Percentiles rank a stretch among this genome's conserved stretches.
Conservation (phyloP, 129 eudicot species). For the Erigeron canadensis region DNA sequence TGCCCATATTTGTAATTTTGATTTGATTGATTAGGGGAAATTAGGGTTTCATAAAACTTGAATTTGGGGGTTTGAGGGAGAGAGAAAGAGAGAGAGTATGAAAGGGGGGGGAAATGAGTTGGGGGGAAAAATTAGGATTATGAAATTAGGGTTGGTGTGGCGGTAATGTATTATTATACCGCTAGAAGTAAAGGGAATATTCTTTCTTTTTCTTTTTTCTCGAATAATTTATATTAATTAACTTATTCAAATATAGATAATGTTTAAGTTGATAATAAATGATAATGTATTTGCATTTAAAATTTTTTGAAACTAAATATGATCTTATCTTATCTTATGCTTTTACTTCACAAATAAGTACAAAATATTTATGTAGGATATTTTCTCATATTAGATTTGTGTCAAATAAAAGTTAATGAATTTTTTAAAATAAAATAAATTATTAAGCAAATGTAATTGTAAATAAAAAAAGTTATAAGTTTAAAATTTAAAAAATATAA, state of each 20-base stretch:
- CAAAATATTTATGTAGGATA: too few species aligned
- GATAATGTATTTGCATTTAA: too few species aligned
- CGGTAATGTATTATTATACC: constrained; percentile 29
- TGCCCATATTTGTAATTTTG: constrained; percentile 48
- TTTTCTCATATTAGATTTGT: too few species aligned
- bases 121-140: constrained; percentile 3
- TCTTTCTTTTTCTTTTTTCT: not conserved
- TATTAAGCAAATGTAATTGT: too few species aligned
- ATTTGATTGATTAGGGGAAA: not conserved
- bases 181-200: not conserved
- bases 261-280: too few species aligned
- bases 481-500: too few species aligned
- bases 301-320: too few species aligned
- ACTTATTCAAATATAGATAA: not conserved
- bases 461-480: too few species aligned
- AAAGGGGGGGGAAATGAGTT: constrained; percentile 17
- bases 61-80: constrained; percentile 22
- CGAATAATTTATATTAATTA: constrained; percentile 8
- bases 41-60: constrained; percentile 27
- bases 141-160: constrained; percentile 33
- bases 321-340: too few species aligned
- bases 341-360: too few species aligned
- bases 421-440: too few species aligned
- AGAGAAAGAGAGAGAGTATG: constrained; percentile 17
- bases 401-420: too few species aligned